These are phyloP conservation scores for Wickerhamiella brachini DNA, from an alignment of 805 yeast species.

Conservation along the genomic window DNA sequence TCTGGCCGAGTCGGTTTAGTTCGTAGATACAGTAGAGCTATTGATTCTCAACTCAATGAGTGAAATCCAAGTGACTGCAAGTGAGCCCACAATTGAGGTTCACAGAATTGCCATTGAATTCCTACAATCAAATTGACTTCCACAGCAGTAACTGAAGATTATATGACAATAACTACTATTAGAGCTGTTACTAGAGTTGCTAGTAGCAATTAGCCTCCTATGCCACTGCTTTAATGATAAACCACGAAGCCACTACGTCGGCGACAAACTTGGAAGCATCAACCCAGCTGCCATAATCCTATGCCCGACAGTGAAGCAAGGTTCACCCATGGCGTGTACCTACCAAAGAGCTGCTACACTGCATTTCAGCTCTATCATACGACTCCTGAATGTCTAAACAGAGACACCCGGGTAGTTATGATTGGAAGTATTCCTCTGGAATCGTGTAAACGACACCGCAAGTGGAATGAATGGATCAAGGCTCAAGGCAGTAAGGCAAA, in stretches of 20 bases:
- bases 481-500: background rate
- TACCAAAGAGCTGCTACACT: constrained; percentile 20
- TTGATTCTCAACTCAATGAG: too few species aligned
- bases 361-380: constrained; percentile 21
- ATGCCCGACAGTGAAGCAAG: constrained; percentile 9
- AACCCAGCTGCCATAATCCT: background rate
- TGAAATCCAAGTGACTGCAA: too few species aligned
- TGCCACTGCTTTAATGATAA: too few species aligned
- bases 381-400: constrained; percentile 19
- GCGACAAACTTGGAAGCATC: background rate
- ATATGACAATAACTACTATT: too few species aligned
- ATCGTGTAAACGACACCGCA: background rate
- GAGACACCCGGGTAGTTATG: constrained; percentile 20
- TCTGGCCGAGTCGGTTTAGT: constrained; percentile 71
- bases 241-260: too few species aligned
- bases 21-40: background rate
- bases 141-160: too few species aligned
- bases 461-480: background rate
- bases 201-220: too few species aligned
- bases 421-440: constrained; percentile 23
- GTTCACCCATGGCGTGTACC: constrained; percentile 6
- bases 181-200: too few species aligned
- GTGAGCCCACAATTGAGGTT: too few species aligned
- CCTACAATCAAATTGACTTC: too few species aligned
- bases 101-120: too few species aligned